A percentile compares a stretch with the other conserved stretches of the same genome.
These are phyloP conservation scores for Cryptococcus hybrid DNA, from an alignment of 1,284 basidiomycete genomes.

Conservation along the genomic window DNA sequence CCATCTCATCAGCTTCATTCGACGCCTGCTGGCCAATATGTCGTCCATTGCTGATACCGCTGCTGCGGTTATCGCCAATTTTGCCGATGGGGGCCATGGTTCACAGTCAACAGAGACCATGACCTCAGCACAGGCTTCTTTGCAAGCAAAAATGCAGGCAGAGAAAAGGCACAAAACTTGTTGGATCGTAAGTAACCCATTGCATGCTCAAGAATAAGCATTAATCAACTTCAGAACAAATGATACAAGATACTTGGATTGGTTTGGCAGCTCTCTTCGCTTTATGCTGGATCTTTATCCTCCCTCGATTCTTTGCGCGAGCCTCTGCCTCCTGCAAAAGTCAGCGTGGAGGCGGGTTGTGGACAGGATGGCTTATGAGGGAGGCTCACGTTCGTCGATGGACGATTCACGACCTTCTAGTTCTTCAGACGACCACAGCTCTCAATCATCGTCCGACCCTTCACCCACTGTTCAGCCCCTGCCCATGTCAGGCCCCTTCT, in stretches of 20 bases:
- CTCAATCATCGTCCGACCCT: background rate
- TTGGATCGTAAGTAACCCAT: no score
- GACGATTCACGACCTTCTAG: background rate
- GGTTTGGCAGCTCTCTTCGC: background rate
- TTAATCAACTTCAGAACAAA: no score
- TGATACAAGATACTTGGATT: background rate
- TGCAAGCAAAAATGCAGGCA: no score
- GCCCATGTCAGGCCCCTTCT: slow-evolving; percentile 32
- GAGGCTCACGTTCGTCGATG: slow-evolving; percentile 2
- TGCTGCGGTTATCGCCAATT: background rate
- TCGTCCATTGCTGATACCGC: background rate
- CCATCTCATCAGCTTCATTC: no score
- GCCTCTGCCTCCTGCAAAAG: background rate
- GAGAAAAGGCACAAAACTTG: no score
- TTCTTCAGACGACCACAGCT: slow-evolving; percentile 4
- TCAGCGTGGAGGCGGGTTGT: background rate
- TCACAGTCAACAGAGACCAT: no score
- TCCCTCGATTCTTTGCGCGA: slow-evolving; percentile 3
- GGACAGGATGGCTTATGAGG: background rate
- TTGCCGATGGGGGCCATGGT: no score
- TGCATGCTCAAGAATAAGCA: no score
- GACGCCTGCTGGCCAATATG: background rate
- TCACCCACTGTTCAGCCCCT: slow-evolving; percentile 25
- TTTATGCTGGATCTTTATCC: background rate
- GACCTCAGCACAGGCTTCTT: no score